These are phyloP conservation scores for Nymphaea colorata DNA, from an alignment of 164 flowering plant species.

Conservation along the genomic window DNA sequence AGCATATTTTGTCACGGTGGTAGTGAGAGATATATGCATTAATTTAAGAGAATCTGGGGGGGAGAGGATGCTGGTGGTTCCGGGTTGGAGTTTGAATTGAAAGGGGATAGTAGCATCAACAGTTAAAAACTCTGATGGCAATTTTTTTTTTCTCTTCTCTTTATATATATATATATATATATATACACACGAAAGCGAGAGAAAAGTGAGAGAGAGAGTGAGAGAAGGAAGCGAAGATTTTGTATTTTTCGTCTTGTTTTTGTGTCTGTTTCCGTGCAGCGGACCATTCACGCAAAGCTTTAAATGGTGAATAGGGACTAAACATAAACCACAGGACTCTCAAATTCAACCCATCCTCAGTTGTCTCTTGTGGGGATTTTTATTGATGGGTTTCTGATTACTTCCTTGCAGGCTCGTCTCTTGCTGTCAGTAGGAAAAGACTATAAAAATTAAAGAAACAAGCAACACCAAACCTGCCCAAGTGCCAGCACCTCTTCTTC, in stretches of 20 bases:
- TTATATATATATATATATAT: no score
- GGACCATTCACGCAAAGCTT: constrained; percentile 40
- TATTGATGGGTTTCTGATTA: constrained; percentile 15
- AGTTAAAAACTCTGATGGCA: no score
- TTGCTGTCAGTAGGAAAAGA: constrained; percentile 17
- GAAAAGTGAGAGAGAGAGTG: background rate
- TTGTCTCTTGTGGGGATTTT: constrained; percentile 31
- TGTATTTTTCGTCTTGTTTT: constrained; percentile 2
- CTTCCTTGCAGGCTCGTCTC: constrained; percentile 16
- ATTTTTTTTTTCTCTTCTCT: background rate
- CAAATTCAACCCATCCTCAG: constrained; percentile 14
- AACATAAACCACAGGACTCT: constrained; percentile 1
- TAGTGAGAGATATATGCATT: background rate
- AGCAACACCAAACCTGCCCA: constrained; percentile 14
- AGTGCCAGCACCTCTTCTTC: constrained; percentile 2
- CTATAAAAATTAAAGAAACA: constrained; percentile 10
- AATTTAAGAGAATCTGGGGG: background rate
- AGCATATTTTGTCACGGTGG: background rate
- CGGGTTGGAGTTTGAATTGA: no score
- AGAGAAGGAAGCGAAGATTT: background rate
- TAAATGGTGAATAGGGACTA: constrained; percentile 30
- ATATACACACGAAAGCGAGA: no score
- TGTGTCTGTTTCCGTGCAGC: constrained; percentile 1
- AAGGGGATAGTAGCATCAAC: no score
- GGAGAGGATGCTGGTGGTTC: no score